Evolutionary conservation across 164 flowering plant genomes (phyloP), one percentile per base, ranked within the genome.

Genomic region (Cinnamomum micranthum): DNA sequence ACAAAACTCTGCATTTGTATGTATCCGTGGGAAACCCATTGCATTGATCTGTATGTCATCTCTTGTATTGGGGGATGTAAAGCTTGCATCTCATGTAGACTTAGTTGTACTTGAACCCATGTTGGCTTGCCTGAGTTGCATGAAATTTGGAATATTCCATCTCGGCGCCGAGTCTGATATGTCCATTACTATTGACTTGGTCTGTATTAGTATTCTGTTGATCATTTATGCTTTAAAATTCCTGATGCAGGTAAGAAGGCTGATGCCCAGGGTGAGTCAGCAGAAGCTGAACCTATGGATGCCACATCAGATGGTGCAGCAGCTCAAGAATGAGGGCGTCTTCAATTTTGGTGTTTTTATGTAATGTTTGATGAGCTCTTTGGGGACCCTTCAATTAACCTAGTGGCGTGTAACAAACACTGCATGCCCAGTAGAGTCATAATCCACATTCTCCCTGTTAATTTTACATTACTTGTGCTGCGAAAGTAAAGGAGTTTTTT

Each of bases 211-310:
- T 31, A 31, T 31, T 31, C 35, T 31, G 35, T 31, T 31, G 47
- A 9, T 41, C 2, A 1, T 41, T 41, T 41, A 41, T 41, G 11
- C 47, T 41, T 11, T 20, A 2, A 27, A 28, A 23, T 27, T 27
- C 67, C 41, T 50, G n/a, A 28, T 74, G 76, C 92, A 91, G 97
- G 85, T 71, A 92, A 91, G 89, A 91, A 91, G 81, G 89, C 87
- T 27, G 76, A 70, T 17, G 90, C 88, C 20, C 87, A 83, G 72
- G 79, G 83, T 17, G 94, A 89, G 62, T 81, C 91, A 1, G 76
- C 83, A 0, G 91, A 87, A 75, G 85, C 86, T 17, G 94, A 91
- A 69, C 86, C 92, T 0, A 88, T 87, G 93, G 92, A 92, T 71
- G 83, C 87, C 1, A 20, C 75, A n/a, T 41, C 87, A 65, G 86